Base-by-base conservation (phyloP, 306 rosid genomes). In the Cyamopsis tetragonoloba region DNA sequence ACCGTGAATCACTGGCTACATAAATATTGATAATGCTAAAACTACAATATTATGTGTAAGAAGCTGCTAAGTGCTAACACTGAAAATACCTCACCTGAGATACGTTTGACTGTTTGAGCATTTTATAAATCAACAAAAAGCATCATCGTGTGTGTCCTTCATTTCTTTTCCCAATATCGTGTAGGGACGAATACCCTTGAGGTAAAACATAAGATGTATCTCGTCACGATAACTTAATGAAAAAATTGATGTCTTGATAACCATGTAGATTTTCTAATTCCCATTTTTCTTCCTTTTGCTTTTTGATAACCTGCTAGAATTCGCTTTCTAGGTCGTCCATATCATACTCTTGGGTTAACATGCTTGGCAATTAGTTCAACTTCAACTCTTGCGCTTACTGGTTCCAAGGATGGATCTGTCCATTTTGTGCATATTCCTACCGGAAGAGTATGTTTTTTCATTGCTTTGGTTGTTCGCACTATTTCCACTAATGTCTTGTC, bases 371-470 rank as follows among this genome's bases (percentile, higher is more conserved):
- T 93, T 62, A 88, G 78, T 81, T 77, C 92, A 20, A 86, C 81
- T 75, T 93, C 97, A 18, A 70, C 83, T 24, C 81, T 86, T 53
- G 96, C 90, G 18, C 71, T 90, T 53, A 78, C 97, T 64, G 97
- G 97, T 79, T 86, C 97, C 42, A 80, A 71, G 80, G 96, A 93
- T 82, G 89, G 95, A 49, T 90, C 93, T 68, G 81, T 81, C 39
- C 90, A 77, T 65, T 51, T 93, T 70, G 96, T 90, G 77, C 88
- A 90, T 41, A 84, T 93, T 57, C 31, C 82, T 20, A 84, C 89
- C 0, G 99, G 97, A 76, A 88, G 44, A 87, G 99, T 93, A 76
- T 15, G 74, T 72, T 8, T 11, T 57, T 68, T 53, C 44, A 9
- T 59, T 79, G 46, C 61, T 15, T 54, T 49, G 41, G 34, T 23